Evolutionary conservation across 129 eudicot genomes (phyloP), one percentile per base, ranked within the genome.

Genomic region (Tagetes patula): DNA sequence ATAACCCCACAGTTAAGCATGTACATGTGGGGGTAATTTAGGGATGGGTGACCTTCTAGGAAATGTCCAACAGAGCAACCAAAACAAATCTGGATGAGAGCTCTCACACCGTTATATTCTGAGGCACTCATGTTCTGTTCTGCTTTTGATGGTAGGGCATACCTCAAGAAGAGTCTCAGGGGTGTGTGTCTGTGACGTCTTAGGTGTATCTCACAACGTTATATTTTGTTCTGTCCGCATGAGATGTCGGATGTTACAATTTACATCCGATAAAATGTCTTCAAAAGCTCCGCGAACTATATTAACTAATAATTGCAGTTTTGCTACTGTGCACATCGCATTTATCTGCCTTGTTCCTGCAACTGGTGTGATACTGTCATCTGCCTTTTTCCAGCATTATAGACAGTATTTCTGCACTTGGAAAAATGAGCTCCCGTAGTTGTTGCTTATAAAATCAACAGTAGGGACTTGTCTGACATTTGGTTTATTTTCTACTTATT

Each of bases 391-490:
- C 48, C 11, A 43, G 11, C 60, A 4, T 54, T 54, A 20, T 20
- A 54, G 33, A 54, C 60, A 50, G 52, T 9, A 47, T 47, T 47
- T 47, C 11, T 47, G 52, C 11, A 47, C 52, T 10, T 47, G n/a
- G n/a, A 47, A 47, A 47, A 47, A 11, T 47, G 11, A 47, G 11
- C 11, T 47, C n/a, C 14, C 9, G 4, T 4, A 10, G 50, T 55
- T 5, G 62, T 55, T 55, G 58, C 56, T 20, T 53, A 31, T 32
- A 34, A 33, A 59, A 34, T 32, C 33, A 33, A 4, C 1, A 34
- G 31, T 5, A 56, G 11, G 7, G n/a, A 37, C 14, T 31, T 70
- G 33, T 75, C 4, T 65, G 50, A 69, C 70, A 59, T 50, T 32
- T 49, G 3, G 20, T 40, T 59, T 40, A 13, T 54, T 47, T 11